phyloP scores from a whole-genome alignment of 306 rosid genomes.

The Prunus campanulata region DNA sequence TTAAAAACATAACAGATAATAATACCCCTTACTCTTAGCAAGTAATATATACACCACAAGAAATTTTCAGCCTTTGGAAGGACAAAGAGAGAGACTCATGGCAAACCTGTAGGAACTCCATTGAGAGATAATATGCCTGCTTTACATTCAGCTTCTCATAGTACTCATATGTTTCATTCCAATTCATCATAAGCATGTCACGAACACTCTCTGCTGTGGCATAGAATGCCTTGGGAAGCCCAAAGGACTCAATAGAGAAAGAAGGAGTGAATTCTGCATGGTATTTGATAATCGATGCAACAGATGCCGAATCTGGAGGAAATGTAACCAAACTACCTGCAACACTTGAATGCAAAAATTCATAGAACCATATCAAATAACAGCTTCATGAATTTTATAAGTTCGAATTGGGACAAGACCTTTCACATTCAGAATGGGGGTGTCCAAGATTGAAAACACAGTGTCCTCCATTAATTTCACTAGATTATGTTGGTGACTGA shows the following conservation, averaged over 20 bases:
- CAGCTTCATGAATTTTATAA: not conserved
- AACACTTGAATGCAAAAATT: slow-evolving; percentile 38
- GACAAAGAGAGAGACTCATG: not conserved
- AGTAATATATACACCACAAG: slow-evolving; percentile 10
- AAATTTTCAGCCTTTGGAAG: not conserved
- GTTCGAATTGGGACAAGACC: no score
- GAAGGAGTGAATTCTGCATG: slow-evolving; percentile 89
- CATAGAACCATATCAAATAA: slow-evolving; percentile 19
- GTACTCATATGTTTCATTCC: slow-evolving; percentile 82
- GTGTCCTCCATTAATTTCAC: no score
- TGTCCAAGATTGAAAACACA: no score
- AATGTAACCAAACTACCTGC: slow-evolving; percentile 33
- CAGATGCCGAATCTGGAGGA: slow-evolving; percentile 55
- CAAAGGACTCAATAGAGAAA: slow-evolving; percentile 71
- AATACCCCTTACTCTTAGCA: not conserved
- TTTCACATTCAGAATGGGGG: no score
- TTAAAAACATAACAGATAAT: not conserved
- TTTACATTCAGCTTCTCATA: slow-evolving; percentile 68
- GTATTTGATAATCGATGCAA: slow-evolving; percentile 80
- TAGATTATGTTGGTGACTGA: no score
- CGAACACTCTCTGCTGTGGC: slow-evolving; percentile 94
- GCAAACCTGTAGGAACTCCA: slow-evolving; percentile 93
- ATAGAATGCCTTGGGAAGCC: slow-evolving; percentile 68
- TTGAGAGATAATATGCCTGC: slow-evolving; percentile 97
- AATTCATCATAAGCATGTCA: slow-evolving; percentile 75